Conservation (phyloP, 768 basidiomycete species). For the Tylopilus intermedius region DNA sequence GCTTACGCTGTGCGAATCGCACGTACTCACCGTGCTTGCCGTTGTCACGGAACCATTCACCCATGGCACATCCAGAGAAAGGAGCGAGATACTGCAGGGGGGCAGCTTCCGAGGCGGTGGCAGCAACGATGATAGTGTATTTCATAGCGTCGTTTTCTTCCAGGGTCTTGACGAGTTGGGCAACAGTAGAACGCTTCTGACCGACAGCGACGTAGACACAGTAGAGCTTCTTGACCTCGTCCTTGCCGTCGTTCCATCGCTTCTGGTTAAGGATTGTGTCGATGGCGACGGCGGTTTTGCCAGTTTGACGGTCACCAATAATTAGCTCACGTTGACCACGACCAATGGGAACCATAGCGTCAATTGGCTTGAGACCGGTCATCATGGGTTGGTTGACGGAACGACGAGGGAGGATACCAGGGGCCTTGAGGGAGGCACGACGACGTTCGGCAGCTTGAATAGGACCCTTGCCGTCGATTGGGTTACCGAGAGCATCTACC, state of each 20-base stretch:
- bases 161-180: slow-evolving; percentile 98
- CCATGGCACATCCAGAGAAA: slow-evolving; percentile 99
- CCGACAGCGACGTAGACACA: slow-evolving; percentile 99
- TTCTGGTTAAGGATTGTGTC: slow-evolving; percentile 99
- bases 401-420: slow-evolving; percentile 97
- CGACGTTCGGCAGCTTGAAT: slow-evolving; percentile 91
- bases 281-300: slow-evolving; percentile 98
- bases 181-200: slow-evolving; percentile 99
- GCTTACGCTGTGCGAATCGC: background rate
- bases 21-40: slow-evolving; percentile 87
- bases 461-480: slow-evolving; percentile 99
- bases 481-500: slow-evolving; percentile 98
- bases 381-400: slow-evolving; percentile 99
- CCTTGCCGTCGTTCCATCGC: slow-evolving; percentile 97
- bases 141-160: slow-evolving; percentile 99
- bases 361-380: slow-evolving; percentile 99
- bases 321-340: slow-evolving; percentile 99
- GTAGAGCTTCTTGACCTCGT: slow-evolving; percentile 97
- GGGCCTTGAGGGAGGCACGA: slow-evolving; percentile 97
- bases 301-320: slow-evolving; percentile 99
- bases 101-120: slow-evolving; percentile 98
- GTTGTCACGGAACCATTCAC: slow-evolving; percentile 99
- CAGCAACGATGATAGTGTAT: slow-evolving; percentile 98
- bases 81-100: slow-evolving; percentile 99
- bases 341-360: slow-evolving; percentile 99